Percentiles rank a stretch among this genome's conserved stretches.
These are phyloP conservation scores for Millerozyma miso DNA, from an alignment of 805 yeast genomes.

Conservation along the genomic window DNA sequence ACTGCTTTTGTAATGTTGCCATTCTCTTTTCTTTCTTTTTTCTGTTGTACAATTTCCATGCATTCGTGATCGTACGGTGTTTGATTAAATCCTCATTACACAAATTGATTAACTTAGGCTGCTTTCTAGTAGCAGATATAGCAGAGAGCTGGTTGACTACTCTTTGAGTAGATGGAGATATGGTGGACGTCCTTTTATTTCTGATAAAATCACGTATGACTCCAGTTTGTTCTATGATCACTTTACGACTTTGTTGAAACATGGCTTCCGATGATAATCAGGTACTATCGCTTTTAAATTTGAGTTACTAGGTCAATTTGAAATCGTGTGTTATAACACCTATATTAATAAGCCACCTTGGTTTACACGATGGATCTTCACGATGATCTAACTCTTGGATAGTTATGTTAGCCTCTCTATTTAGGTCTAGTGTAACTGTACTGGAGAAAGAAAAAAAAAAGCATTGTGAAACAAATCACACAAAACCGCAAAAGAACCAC, in stretches of 20 bases:
- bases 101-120: slow-evolving; percentile 74
- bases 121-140: slow-evolving; percentile 80
- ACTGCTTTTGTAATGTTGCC: slow-evolving; percentile 53
- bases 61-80: slow-evolving; percentile 75
- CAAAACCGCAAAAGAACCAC: neutral
- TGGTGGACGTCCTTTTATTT: slow-evolving; percentile 26
- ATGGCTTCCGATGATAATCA: neutral
- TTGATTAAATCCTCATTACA: slow-evolving; percentile 79
- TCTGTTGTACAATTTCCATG: slow-evolving; percentile 68
- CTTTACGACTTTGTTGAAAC: neutral
- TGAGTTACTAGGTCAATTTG: too few relatives aligned
- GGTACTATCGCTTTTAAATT: too few relatives aligned
- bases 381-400: too few relatives aligned
- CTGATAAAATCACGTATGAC: slow-evolving; percentile 19
- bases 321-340: too few relatives aligned
- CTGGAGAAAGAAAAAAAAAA: neutral
- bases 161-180: slow-evolving; percentile 36
- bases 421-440: too few relatives aligned
- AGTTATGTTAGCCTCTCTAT: too few relatives aligned
- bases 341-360: too few relatives aligned
- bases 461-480: neutral
- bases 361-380: too few relatives aligned
- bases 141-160: slow-evolving; percentile 67
- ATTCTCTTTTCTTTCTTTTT: slow-evolving; percentile 42
- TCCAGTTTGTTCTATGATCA: neutral